Base-by-base conservation (phyloP, 352 stramenopile species). In the Globisporangium viniferum region DNA sequence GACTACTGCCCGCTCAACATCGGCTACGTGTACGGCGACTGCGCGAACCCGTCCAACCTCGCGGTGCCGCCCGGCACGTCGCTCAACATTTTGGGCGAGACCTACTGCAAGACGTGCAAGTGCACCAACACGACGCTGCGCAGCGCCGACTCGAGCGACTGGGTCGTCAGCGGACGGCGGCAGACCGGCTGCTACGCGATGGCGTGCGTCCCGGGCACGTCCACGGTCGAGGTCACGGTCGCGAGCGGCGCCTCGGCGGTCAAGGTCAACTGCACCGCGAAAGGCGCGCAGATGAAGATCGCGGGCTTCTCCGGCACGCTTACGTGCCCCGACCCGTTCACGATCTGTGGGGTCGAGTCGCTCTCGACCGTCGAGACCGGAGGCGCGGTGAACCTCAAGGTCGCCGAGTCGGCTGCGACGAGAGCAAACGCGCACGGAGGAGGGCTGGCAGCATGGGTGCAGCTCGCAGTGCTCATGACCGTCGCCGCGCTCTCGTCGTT, bases 1-100 rank as follows among this genome's bases (percentile, higher is more conserved):
- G 86, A 95, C 68, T 95, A 79, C 62, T 95, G 86, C 53, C 88
- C 88, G 4, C 81, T 94, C 55, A 92, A 93, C 53, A 78, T 84
- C 39, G 88, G 84, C 49, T 93, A 86, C 64, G 68, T 73, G 9
- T 76, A 76, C 27, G 86, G 86, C 48, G 86, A 95, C 68, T 95
- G 88, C 68, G 72, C 74, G n/a, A 74, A 82, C 49, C 65, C 74
- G 8, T 66, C 51, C 44, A 95, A 95, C 56, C 75, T 95, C 15
- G 67, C 78, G 0, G 64, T 70, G 8, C 77, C 85, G 1, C 55
- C 67, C 0, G 74, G 74, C 24, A 90, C 84, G 18, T 77, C 58
- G 8, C 79, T 91, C 71, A 95, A 94, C 64, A 89, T 94, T 22
- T 60, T 93, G 6, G 88, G 88, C 4, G 88, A 95, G 67, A 82